Evolutionary conservation across 2,329 filamentous ascomycete genomes (phyloP).

Genomic region (Talaromyces sp.): DNA sequence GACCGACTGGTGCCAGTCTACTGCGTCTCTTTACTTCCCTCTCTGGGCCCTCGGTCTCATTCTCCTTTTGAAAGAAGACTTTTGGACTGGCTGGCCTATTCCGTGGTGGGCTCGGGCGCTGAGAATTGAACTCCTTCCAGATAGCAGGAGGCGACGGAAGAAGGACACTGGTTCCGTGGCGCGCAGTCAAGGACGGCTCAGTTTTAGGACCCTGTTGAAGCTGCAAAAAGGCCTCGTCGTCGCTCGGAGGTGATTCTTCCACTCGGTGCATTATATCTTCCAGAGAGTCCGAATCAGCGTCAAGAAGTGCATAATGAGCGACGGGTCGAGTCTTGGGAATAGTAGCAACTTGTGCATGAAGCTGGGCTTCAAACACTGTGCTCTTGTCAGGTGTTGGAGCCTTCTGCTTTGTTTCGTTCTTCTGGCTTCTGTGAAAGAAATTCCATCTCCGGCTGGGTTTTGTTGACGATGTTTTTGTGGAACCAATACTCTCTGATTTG

Average conservation of each 20-base stretch:
- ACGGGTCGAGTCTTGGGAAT: slow-evolving; percentile 43
- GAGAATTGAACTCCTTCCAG: slow-evolving; percentile 27
- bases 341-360: slow-evolving; percentile 40
- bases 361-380: slow-evolving; percentile 27
- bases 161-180: slow-evolving; percentile 36
- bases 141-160: slow-evolving; percentile 43
- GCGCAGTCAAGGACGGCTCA: slow-evolving; percentile 31
- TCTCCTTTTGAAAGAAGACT: slow-evolving; percentile 34
- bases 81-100: slow-evolving; percentile 34
- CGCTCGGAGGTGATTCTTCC: slow-evolving; percentile 40
- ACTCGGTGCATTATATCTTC: slow-evolving; percentile 38
- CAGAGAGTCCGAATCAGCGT: slow-evolving; percentile 41
- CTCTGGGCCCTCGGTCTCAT: slow-evolving; percentile 24
- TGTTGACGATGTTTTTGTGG: slow-evolving; percentile 26
- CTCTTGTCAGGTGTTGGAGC: slow-evolving; percentile 20
- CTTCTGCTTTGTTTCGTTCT: slow-evolving; percentile 25
- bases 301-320: slow-evolving; percentile 58
- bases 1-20: slow-evolving; percentile 74
- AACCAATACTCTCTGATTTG: slow-evolving; percentile 5
- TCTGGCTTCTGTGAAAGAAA: slow-evolving; percentile 52
- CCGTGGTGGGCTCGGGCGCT: slow-evolving; percentile 19
- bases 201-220: slow-evolving; percentile 23
- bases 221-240: slow-evolving; percentile 24
- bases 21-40: slow-evolving; percentile 49
- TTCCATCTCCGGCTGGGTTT: slow-evolving; percentile 51